Evolutionary conservation across 495 filamentous ascomycete species (phyloP).

Genomic region (Patellaria atrata): DNA sequence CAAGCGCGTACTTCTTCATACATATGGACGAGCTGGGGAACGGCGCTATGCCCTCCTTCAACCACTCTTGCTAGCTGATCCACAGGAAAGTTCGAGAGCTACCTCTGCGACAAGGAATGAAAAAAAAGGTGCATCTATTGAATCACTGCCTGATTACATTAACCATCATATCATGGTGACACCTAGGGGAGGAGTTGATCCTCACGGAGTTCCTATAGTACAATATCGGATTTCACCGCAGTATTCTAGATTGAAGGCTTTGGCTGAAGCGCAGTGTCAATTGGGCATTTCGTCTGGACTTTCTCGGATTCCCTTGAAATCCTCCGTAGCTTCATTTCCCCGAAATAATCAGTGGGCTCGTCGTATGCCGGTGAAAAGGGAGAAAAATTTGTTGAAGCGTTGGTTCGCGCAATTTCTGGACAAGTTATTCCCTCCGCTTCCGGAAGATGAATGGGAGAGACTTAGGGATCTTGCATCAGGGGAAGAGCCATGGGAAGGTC

Average conservation of each 20-base stretch:
- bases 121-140: conserved; percentile 19
- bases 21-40: conserved; percentile 63
- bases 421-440: conserved; percentile 57
- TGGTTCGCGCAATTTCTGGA: conserved; percentile 44
- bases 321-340: conserved; percentile 23
- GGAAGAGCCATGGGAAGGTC: conserved; percentile 27
- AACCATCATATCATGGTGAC: background rate
- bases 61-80: conserved; percentile 30
- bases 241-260: conserved; percentile 14
- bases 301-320: background rate
- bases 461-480: conserved; percentile 47
- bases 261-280: conserved; percentile 13
- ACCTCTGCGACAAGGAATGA: conserved; percentile 5
- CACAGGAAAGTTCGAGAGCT: conserved; percentile 9
- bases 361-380: conserved; percentile 37
- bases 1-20: conserved; percentile 44
- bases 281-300: background rate
- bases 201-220: background rate
- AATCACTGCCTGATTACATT: conserved; percentile 9
- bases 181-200: conserved; percentile 19
- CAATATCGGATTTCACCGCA: conserved; percentile 9
- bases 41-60: conserved; percentile 48
- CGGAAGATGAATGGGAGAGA: conserved; percentile 45
- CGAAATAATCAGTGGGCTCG: conserved; percentile 48
- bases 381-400: conserved; percentile 41